These are phyloP conservation scores for Crassisporium funariophilum DNA, from an alignment of 768 basidiomycete genomes.

Conservation along the genomic window DNA sequence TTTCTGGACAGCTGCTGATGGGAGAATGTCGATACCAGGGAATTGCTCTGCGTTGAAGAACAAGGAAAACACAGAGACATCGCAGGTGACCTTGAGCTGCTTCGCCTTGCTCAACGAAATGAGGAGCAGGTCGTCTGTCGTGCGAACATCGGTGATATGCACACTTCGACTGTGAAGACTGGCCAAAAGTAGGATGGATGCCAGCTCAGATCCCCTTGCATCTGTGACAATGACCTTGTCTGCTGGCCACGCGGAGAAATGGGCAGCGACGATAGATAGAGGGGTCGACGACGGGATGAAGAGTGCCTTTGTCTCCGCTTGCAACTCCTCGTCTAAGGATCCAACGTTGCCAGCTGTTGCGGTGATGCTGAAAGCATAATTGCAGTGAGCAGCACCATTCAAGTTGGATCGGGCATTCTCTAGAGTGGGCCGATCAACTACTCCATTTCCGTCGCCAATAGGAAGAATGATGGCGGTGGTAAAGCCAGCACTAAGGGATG, in stretches of 20 bases:
- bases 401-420: slow-evolving; percentile 70
- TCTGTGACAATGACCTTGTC: slow-evolving; percentile 96
- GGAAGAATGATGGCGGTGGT: slow-evolving; percentile 83
- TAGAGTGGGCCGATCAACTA: slow-evolving; percentile 69
- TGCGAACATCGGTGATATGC: slow-evolving; percentile 89
- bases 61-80: slow-evolving; percentile 88
- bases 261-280: slow-evolving; percentile 76
- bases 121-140: slow-evolving; percentile 81
- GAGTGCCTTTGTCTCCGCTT: slow-evolving; percentile 79
- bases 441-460: slow-evolving; percentile 57
- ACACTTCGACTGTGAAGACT: slow-evolving; percentile 87
- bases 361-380: slow-evolving; percentile 82
- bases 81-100: slow-evolving; percentile 92
- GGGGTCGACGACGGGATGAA: slow-evolving; percentile 77
- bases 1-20: slow-evolving; percentile 74
- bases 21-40: slow-evolving; percentile 64
- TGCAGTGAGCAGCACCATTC: slow-evolving; percentile 72
- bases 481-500: slow-evolving; percentile 88
- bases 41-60: slow-evolving; percentile 85
- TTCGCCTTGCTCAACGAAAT: slow-evolving; percentile 96
- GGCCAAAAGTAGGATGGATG: slow-evolving; percentile 91
- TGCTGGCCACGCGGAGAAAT: slow-evolving; percentile 87
- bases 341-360: slow-evolving; percentile 71
- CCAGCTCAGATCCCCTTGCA: slow-evolving; percentile 88
- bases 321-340: slow-evolving; percentile 69